Base-by-base conservation (phyloP, 1,284 basidiomycete genomes). In the Rhodotorula sp. region DNA sequence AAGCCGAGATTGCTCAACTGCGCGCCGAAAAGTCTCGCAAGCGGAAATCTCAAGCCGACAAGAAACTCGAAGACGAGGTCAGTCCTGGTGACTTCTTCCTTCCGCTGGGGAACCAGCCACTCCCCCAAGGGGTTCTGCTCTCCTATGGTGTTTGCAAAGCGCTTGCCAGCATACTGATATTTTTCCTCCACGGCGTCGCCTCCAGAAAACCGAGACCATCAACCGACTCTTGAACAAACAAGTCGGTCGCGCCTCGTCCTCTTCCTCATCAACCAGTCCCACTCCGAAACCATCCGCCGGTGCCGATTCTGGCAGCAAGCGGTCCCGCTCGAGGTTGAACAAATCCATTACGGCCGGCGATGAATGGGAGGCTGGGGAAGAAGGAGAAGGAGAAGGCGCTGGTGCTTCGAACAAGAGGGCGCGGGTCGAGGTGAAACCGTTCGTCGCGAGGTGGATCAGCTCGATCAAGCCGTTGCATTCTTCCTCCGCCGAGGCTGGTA, bases 121-220 rank as follows among this genome's bases (percentile, higher is more conserved):
- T 10, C 39, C 39, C 10, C 10, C n/a, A n/a, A n/a, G 39, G 39
- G 39, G 39, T 43, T 43, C 39, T 43, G 39, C 39, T 43, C 39
- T 43, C 10, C 39, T 39, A n/a, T n/a, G n/a, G n/a, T n/a, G n/a
- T n/a, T n/a, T n/a, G n/a, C n/a, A n/a, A n/a, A n/a, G n/a, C n/a
- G n/a, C n/a, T n/a, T n/a, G n/a, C n/a, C n/a, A n/a, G n/a, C 39
- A 39, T 43, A 43, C 39, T 31, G 20, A 26, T 10, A 5, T 15
- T 43, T 23, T 10, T 20, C 49, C 21, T 8, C 10, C 29, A 26
- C n/a, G 23, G 39, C 16, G 8, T 7, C 39, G 14, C 15, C 20
- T 46, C 14, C 54, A 73, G 67, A 76, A 76, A 69, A 76, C 68
- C 57, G 75, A 76, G 48, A 76, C 75, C 21, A 74, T 76, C 73